Evolutionary conservation across 1,139 yeast species (phyloP).

Genomic region (Kurtzmaniella quercitrusa): DNA sequence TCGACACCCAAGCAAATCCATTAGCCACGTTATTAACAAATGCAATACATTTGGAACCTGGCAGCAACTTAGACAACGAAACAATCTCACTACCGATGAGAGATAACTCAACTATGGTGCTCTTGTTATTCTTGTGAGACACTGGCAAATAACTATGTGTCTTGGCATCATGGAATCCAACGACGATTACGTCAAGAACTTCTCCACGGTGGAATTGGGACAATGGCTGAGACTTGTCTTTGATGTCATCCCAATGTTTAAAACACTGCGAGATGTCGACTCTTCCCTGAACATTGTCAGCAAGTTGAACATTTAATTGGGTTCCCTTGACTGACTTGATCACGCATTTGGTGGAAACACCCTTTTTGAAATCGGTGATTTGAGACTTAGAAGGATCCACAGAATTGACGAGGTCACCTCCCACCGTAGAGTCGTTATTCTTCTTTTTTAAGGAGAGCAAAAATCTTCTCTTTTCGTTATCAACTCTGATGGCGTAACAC

Average conservation of each 20-base stretch:
- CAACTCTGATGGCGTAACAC: slow-evolving; percentile 61
- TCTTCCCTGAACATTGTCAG: slow-evolving; percentile 79
- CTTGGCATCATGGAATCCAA: slow-evolving; percentile 76
- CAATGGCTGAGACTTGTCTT: slow-evolving; percentile 58
- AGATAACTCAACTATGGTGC: slow-evolving; percentile 63
- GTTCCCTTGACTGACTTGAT: slow-evolving; percentile 66
- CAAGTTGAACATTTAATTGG: slow-evolving; percentile 71
- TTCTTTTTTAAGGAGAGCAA: slow-evolving; percentile 53
- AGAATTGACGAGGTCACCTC: slow-evolving; percentile 44
- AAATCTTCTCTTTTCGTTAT: slow-evolving; percentile 67
- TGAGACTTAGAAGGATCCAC: slow-evolving; percentile 49
- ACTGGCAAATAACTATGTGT: slow-evolving; percentile 68
- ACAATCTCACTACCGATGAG: slow-evolving; percentile 39
- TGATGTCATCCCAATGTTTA: slow-evolving; percentile 51
- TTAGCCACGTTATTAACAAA: slow-evolving; percentile 53
- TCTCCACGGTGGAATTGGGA: slow-evolving; percentile 57
- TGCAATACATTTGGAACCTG: slow-evolving; percentile 43
- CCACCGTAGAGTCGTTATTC: slow-evolving; percentile 18
- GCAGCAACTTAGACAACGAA: slow-evolving; percentile 34
- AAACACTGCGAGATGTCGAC: slow-evolving; percentile 73
- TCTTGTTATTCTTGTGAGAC: slow-evolving; percentile 53
- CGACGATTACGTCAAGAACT: slow-evolving; percentile 56
- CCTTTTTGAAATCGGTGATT: slow-evolving; percentile 54
- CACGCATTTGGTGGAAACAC: slow-evolving; percentile 56
- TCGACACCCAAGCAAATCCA: slow-evolving; percentile 62